Conservation (phyloP, 2,329 filamentous ascomycete genomes). For the Hirsutella minnesotensis region DNA sequence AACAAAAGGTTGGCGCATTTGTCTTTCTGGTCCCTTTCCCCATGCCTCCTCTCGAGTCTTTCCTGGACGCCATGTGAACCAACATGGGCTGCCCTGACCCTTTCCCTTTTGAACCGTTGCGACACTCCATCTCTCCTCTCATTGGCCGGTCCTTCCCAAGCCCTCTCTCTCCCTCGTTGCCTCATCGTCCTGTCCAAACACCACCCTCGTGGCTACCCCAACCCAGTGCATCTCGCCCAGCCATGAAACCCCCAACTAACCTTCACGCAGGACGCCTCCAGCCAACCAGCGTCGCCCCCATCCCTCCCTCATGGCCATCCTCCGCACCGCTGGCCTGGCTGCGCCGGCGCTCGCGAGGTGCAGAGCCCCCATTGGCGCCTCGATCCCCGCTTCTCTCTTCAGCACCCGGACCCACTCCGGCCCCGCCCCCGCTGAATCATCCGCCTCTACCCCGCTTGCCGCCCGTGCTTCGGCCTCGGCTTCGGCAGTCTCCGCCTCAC, state of each 20-base stretch:
- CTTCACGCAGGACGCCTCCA: not conserved
- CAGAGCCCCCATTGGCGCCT: slow-evolving; percentile 4
- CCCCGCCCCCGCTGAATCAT: not conserved
- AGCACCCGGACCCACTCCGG: slow-evolving; percentile 1
- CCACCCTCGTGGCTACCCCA: not conserved
- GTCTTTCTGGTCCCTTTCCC: too few species aligned
- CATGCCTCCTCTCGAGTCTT: too few species aligned
- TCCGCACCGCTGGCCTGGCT: slow-evolving; percentile 13
- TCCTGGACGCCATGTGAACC: too few species aligned
- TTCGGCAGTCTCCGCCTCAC: not conserved
- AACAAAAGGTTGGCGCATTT: too few species aligned
- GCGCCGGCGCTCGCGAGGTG: slow-evolving; percentile 12
- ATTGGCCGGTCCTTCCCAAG: too few species aligned
- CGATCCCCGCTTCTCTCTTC: slow-evolving; percentile 2
- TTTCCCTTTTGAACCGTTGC: too few species aligned
- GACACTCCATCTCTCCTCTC: too few species aligned
- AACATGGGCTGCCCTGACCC: too few species aligned
- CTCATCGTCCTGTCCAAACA: too few species aligned
- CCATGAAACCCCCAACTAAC: not conserved
- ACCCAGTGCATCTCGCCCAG: not conserved
- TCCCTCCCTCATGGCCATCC: slow-evolving; percentile 11
- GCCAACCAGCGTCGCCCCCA: not conserved
- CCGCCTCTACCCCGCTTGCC: not conserved
- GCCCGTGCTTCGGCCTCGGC: not conserved
- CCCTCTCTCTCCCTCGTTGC: too few species aligned